These are phyloP conservation scores for Brassica rapa DNA, from an alignment of 345 rosid genomes.

Conservation along the genomic window DNA sequence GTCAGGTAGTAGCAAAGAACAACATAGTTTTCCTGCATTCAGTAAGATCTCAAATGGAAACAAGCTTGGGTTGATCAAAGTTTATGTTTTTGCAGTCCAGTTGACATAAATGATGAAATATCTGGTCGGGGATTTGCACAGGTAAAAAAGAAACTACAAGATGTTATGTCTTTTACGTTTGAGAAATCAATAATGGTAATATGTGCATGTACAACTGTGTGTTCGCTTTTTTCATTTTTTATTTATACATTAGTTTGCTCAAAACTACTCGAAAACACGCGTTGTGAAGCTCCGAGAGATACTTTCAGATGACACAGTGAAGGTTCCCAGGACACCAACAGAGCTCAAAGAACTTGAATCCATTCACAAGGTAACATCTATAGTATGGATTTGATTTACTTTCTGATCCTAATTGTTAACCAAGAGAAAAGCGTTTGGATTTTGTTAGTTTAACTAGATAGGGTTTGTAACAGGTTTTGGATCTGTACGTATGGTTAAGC, in stretches of 20 bases:
- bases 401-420: background rate
- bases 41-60: background rate
- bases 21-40: background rate
- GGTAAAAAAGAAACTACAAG: slow-evolving; percentile 43
- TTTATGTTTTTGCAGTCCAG: slow-evolving; percentile 65
- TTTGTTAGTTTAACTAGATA: background rate
- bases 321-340: slow-evolving; percentile 65
- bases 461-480: slow-evolving; percentile 61
- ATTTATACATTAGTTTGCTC: slow-evolving; percentile 62
- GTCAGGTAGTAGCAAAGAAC: slow-evolving; percentile 55
- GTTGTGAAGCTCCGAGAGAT: slow-evolving; percentile 79
- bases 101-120: slow-evolving; percentile 71
- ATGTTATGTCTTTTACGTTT: slow-evolving; percentile 1
- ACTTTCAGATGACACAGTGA: slow-evolving; percentile 65
- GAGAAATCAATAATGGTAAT: slow-evolving; percentile 1
- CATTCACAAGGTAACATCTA: slow-evolving; percentile 73
- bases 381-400: background rate
- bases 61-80: slow-evolving; percentile 19
- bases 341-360: slow-evolving; percentile 89
- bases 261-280: slow-evolving; percentile 63
- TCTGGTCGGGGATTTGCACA: slow-evolving; percentile 79
- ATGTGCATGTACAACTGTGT: background rate
- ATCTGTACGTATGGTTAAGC: slow-evolving; percentile 93
- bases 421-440: background rate
- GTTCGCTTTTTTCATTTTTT: background rate